Conservation (phyloP, 2,329 filamentous ascomycete genomes). For the Apiospora phragmitis region DNA sequence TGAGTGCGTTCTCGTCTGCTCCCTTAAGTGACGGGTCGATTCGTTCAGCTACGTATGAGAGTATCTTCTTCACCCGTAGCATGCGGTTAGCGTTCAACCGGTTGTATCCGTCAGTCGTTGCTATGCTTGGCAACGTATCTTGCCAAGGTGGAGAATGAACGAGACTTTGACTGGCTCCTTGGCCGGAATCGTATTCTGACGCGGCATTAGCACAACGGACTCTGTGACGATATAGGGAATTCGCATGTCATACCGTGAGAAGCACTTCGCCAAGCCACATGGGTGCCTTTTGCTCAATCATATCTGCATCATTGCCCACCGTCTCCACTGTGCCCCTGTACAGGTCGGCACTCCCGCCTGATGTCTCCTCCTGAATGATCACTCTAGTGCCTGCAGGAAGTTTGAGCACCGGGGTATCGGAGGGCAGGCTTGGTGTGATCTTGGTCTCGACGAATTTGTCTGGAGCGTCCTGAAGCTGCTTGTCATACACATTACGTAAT, state of each 20-base stretch:
- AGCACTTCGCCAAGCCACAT: constrained; percentile 92
- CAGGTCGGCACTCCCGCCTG: constrained; percentile 74
- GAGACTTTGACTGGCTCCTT: constrained; percentile 98
- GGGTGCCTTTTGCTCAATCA: constrained; percentile 82
- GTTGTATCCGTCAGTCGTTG: constrained; percentile 77
- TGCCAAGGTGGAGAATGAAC: constrained; percentile 82
- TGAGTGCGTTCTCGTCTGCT: constrained; percentile 60
- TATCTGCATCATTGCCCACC: constrained; percentile 74
- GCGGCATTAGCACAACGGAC: constrained; percentile 18
- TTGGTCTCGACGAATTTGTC: constrained; percentile 58
- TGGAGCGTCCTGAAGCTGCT: constrained; percentile 57
- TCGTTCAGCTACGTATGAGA: constrained; percentile 87
- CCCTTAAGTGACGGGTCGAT: constrained; percentile 73
- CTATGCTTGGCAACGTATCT: constrained; percentile 72
- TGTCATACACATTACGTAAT: constrained; percentile 74
- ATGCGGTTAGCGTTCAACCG: constrained; percentile 95
- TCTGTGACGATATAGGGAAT: constrained; percentile 18
- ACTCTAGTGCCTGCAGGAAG: constrained; percentile 67
- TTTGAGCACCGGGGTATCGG: constrained; percentile 76
- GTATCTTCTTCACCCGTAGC: constrained; percentile 91
- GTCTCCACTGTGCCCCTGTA: constrained; percentile 86
- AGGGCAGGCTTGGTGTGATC: constrained; percentile 68
- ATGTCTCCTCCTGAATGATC: constrained; percentile 69
- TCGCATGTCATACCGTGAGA: constrained; percentile 54
- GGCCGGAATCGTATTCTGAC: constrained; percentile 71